A percentile compares a stretch with the other conserved stretches of the same genome.
Conservation (phyloP, 1,284 basidiomycete species). For the Fomitopsis palustris region DNA sequence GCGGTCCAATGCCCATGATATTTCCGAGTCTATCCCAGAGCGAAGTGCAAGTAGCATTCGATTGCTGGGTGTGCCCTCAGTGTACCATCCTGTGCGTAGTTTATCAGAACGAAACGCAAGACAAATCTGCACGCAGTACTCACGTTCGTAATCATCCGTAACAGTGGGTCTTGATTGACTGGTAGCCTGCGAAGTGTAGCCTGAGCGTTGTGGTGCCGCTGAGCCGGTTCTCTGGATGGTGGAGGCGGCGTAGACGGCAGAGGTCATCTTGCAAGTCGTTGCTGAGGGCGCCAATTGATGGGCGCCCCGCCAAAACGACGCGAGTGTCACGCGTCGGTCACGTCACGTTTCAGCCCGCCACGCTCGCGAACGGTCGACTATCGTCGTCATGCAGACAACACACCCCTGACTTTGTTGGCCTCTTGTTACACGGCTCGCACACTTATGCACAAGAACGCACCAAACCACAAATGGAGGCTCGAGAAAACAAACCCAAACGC, state of each 20-base stretch:
- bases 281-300: neutral
- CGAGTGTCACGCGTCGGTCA: neutral
- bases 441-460: too few relatives aligned
- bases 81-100: slow-evolving; percentile 73
- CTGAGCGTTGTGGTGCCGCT: slow-evolving; percentile 10
- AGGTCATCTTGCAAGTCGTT: slow-evolving; percentile 2
- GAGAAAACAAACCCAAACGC: too few relatives aligned
- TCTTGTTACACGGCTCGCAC: too few relatives aligned
- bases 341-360: neutral
- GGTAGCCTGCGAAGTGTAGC: slow-evolving; percentile 14
- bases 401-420: too few relatives aligned
- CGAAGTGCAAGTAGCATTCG: slow-evolving; percentile 79
- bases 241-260: neutral
- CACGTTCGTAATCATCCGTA: slow-evolving; percentile 75
- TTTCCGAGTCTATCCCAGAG: slow-evolving; percentile 71
- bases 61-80: slow-evolving; percentile 67
- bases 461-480: too few relatives aligned
- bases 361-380: too few relatives aligned
- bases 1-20: slow-evolving; percentile 79
- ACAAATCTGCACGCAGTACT: slow-evolving; percentile 20
- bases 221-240: slow-evolving; percentile 8
- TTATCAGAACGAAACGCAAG: neutral
- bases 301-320: neutral
- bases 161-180: slow-evolving; percentile 39
- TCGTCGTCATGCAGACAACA: neutral